Conservation (phyloP, 2,329 filamentous ascomycete species). For the Mollisiaceae sp. region DNA sequence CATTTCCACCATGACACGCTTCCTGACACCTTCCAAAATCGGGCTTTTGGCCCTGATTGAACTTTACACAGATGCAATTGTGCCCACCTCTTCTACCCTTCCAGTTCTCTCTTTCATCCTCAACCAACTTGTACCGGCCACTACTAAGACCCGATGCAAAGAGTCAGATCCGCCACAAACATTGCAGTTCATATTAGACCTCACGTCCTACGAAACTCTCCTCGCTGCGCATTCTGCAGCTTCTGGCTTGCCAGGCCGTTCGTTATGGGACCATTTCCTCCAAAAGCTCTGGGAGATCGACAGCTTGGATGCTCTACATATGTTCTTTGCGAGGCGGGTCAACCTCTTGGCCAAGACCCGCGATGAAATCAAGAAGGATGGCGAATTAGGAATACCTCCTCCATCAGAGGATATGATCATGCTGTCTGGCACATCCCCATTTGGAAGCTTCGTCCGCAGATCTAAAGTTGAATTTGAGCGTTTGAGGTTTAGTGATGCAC, state of each 20-base stretch:
- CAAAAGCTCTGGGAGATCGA: constrained; percentile 82
- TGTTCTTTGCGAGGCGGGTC: constrained; percentile 69
- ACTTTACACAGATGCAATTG: constrained; percentile 75
- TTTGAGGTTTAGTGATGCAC: constrained; percentile 78
- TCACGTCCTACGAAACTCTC: constrained; percentile 65
- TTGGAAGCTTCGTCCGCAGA: constrained; percentile 81
- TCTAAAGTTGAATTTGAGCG: constrained; percentile 79
- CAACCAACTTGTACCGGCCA: constrained; percentile 65
- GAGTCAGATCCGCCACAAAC: constrained; percentile 18
- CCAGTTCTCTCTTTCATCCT: constrained; percentile 81
- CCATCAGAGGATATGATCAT: constrained; percentile 59
- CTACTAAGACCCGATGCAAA: constrained; percentile 37
- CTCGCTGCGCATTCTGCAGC: constrained; percentile 57
- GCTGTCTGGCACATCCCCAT: constrained; percentile 74
- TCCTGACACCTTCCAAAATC: constrained; percentile 87
- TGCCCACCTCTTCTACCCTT: constrained; percentile 73
- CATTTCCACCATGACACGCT: constrained; percentile 68
- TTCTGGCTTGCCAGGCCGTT: constrained; percentile 70
- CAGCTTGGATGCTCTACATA: constrained; percentile 79
- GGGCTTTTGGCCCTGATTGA: constrained; percentile 80
- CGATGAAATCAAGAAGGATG: constrained; percentile 62
- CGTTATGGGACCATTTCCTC: constrained; percentile 88
- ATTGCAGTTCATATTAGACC: constrained; percentile 53
- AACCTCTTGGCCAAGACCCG: constrained; percentile 65
- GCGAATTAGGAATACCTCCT: constrained; percentile 56